A percentile compares a stretch with the other conserved stretches of the same genome.
phyloP scores from a whole-genome alignment of 208 protist genomes.

The Acanthamoeba triangularis region DNA sequence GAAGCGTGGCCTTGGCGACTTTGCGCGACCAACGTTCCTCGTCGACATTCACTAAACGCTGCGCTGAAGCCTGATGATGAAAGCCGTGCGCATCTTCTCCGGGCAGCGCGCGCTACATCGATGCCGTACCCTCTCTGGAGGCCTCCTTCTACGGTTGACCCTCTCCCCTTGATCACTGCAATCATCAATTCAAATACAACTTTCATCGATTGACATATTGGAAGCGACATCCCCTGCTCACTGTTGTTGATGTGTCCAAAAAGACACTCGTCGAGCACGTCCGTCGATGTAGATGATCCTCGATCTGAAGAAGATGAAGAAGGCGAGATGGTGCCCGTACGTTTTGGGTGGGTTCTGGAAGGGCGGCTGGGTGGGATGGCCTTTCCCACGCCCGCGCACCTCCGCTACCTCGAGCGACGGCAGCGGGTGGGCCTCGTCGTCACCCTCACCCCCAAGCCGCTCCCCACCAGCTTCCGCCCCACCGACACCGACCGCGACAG shows the following conservation, averaged over 20 bases:
- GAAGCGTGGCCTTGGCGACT: too few species aligned
- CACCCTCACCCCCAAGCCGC: background rate
- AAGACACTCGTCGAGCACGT: background rate
- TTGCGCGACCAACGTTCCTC: too few species aligned
- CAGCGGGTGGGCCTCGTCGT: conserved; percentile 5
- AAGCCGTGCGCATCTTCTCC: too few species aligned
- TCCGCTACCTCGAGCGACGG: background rate
- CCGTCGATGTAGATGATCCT: background rate
- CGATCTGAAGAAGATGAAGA: background rate
- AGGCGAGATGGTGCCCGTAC: background rate
- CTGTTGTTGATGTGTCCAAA: too few species aligned
- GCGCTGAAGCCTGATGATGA: too few species aligned
- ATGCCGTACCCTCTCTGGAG: too few species aligned
- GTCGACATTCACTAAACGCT: too few species aligned
- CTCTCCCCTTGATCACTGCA: too few species aligned
- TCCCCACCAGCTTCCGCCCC: background rate
- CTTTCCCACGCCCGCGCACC: background rate
- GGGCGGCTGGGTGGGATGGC: conserved; percentile 18
- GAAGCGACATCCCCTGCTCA: too few species aligned
- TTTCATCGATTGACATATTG: too few species aligned
- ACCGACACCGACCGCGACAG: background rate
- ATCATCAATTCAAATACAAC: background rate
- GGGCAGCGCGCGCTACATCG: too few species aligned
- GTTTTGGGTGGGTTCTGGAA: conserved; percentile 33
- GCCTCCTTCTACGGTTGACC: too few species aligned